Base-by-base conservation (phyloP, 2,329 filamentous ascomycete species). In the Calonectria henricotiae region DNA sequence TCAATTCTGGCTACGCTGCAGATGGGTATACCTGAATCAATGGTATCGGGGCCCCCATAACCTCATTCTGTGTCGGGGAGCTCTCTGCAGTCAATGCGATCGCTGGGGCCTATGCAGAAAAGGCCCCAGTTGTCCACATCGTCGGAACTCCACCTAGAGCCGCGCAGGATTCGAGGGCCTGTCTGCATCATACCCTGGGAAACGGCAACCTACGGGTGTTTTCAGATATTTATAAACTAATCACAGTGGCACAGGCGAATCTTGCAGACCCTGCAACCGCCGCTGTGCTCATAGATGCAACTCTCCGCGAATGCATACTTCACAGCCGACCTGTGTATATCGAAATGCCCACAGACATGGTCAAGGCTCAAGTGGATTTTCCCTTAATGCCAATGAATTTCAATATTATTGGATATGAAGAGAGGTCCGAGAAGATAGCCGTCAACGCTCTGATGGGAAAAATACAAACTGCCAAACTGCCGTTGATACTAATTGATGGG, bases 31-130 rank as follows among this genome's bases (percentile, higher is more conserved):
- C 86, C 3, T 81, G 89, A 15, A 83, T 88, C 68, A 89, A 88
- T 70, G 86, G 86, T 3, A 79, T 87, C 3, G 79, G 80, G 12
- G 84, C 83, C 30, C 76, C 90, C 8, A 81, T 91, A 30, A 91
- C 89, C 1, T 90, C 89, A 0, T 90, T 89, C 73, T 89, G 89
- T 9, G 89, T 91, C 1, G 89, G 89, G 9, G 86, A 87, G 69
- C 80, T 86, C 11, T 89, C 88, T 3, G 88, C 88, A 3, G 83
- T 90, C 75, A 90, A 90, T 75, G 88, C 86, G 35, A 85, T 90
- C 71, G 89, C 87, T 1, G 89, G 89, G 1, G 87, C 88, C 5
- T 90, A 87, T 75, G 84, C 88, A 11, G 89, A 91, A 79, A 83
- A 84, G 39, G 86, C 86, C 0, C 84, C 87, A 0, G 85, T 91